Evolutionary conservation across 164 flowering plant genomes (phyloP).

Genomic region (Protea cynaroides): DNA sequence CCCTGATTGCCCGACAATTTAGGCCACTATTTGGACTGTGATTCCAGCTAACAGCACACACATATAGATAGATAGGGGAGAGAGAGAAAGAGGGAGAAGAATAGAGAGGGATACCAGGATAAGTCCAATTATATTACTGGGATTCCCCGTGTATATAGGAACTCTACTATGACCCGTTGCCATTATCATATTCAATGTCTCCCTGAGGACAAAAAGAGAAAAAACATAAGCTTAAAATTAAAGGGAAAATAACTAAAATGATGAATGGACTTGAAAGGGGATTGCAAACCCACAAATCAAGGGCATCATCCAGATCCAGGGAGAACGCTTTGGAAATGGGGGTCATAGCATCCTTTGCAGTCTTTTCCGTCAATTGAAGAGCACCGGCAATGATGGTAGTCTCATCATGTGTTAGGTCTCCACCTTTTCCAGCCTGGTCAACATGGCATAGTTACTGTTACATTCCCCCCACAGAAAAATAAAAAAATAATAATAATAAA

Average conservation of each 20-base stretch:
- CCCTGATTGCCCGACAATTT: no score
- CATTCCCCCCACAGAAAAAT: background rate
- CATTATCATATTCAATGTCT: constrained; percentile 69
- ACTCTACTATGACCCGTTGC: constrained; percentile 88
- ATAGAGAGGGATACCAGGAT: constrained; percentile 44
- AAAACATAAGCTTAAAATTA: constrained; percentile 4
- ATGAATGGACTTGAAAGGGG: constrained; percentile 7
- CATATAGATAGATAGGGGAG: no score
- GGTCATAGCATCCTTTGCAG: constrained; percentile 94
- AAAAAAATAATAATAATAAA: background rate
- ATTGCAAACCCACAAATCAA: constrained; percentile 70
- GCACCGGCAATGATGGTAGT: constrained; percentile 95
- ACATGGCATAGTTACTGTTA: constrained; percentile 2
- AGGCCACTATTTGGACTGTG: no score
- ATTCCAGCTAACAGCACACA: no score
- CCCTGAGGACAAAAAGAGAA: constrained; percentile 35
- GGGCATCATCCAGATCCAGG: constrained; percentile 82
- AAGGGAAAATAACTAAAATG: constrained; percentile 1
- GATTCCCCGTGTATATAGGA: constrained; percentile 67
- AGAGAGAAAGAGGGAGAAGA: no score
- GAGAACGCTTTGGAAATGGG: constrained; percentile 86
- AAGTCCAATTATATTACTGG: constrained; percentile 71
- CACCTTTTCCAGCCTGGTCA: constrained; percentile 91
- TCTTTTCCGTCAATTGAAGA: constrained; percentile 88
- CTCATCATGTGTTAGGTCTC: constrained; percentile 95